Base-by-base conservation (phyloP, 306 rosid species). In the Styphnolobium japonicum region DNA sequence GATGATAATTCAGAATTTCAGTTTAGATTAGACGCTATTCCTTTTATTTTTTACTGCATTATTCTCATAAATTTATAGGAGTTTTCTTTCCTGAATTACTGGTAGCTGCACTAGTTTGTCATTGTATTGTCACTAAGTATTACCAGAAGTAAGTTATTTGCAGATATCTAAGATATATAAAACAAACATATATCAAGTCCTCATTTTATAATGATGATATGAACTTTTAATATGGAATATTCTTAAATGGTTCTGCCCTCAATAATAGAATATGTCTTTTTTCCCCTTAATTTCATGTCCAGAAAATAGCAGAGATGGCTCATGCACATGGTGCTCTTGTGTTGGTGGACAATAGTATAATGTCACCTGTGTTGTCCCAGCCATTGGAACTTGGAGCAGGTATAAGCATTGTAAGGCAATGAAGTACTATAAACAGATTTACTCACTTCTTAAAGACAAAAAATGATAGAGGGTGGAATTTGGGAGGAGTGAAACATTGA, bases 321-420 rank as follows among this genome's bases (percentile, higher is more conserved):
- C 98, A 91, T 86, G 87, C 89, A 65, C 92, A 89, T 57, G 94
- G 87, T 53, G 93, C 97, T 79, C 86, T 89, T 62, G 77, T 94
- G 79, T 37, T 92, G 89, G 98, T 92, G 77, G 98, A 94, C 88
- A 94, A 91, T 79, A 94, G 92, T 81, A 94, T 94, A 85, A 85
- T 94, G 97, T 91, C 98, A 16, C 98, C 98, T 68, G 92, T 92
- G 58, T 86, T 94, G 86, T 94, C 94, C 51, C 86, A 58, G 66
- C 98, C 98, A 53, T 75, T 94, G 86, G 93, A 91, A 83, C 89
- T 92, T 77, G 97, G 97, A 90, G 98, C 98, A 86, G 97, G 98
- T 94, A 94, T 73, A 37, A 12, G 57, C 40, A 49, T 80, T 81
- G 61, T 16, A 60, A 5, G 46, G 18, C 61, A 29, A 34, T 83